These are phyloP conservation scores for Mycena sanguinolenta DNA, from an alignment of 768 basidiomycete genomes.

Conservation along the genomic window DNA sequence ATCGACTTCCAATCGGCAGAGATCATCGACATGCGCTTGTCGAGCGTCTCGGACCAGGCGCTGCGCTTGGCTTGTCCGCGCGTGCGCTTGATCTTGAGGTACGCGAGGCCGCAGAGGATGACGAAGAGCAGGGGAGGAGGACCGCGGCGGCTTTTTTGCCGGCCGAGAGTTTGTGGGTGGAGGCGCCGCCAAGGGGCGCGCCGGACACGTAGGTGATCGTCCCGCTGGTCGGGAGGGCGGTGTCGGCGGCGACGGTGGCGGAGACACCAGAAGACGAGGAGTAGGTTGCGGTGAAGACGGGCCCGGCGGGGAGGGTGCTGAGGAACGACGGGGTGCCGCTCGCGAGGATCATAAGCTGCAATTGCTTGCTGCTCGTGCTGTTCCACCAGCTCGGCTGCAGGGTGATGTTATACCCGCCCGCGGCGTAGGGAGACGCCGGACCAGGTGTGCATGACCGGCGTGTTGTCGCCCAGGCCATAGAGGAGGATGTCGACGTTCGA, in stretches of 20 bases:
- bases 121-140: conserved; percentile 72
- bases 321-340: conserved; percentile 64
- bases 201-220: conserved; percentile 58
- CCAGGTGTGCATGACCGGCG: conserved; percentile 71
- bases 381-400: conserved; percentile 83
- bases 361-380: conserved; percentile 56
- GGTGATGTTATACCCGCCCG: conserved; percentile 63
- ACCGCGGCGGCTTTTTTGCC: conserved; percentile 79
- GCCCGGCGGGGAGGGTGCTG: conserved; percentile 70
- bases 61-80: conserved; percentile 65
- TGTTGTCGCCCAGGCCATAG: too few relatives aligned
- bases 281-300: conserved; percentile 78
- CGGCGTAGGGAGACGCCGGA: conserved; percentile 59
- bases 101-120: too few relatives aligned
- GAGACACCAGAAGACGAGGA: conserved; percentile 54
- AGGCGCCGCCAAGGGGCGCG: conserved; percentile 50
- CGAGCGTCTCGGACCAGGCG: conserved; percentile 75
- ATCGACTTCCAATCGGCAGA: conserved; percentile 84
- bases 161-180: conserved; percentile 51
- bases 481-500: too few relatives aligned
- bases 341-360: conserved; percentile 74
- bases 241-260: conserved; percentile 57
- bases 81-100: conserved; percentile 67
- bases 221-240: conserved; percentile 43
- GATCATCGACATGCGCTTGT: conserved; percentile 88